Conservation (phyloP, 129 eudicot species). For the Mikania micrantha region DNA sequence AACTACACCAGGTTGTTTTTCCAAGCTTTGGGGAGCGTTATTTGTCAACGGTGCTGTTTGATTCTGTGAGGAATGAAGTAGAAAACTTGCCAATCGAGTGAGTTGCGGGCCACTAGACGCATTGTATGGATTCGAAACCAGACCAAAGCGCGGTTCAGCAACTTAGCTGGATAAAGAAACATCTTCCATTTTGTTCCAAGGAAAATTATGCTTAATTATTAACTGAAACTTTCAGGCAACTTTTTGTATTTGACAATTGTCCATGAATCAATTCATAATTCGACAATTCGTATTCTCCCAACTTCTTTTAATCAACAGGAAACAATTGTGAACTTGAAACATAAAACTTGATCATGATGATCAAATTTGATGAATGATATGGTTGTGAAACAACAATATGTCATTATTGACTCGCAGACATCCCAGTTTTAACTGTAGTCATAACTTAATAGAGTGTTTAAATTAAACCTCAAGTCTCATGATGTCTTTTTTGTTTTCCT, state of each 20-base stretch:
- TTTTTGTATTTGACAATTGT: not conserved
- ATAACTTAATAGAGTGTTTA: conserved; percentile 17
- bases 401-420: conserved; percentile 13
- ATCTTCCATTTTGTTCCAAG: not conserved
- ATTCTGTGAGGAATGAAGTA: conserved; percentile 10
- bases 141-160: not conserved
- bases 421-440: conserved; percentile 16
- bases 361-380: not conserved
- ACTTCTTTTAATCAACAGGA: not conserved
- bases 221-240: not conserved
- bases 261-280: not conserved
- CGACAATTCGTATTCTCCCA: too few species aligned
- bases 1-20: not conserved
- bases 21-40: conserved; percentile 13
- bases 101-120: not conserved
- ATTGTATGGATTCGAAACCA: not conserved
- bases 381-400: not conserved
- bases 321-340: not conserved
- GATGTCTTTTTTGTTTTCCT: not conserved
- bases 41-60: conserved; percentile 2
- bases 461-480: conserved; percentile 6
- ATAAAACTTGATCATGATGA: not conserved
- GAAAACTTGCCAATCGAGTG: conserved; percentile 12
- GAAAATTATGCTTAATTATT: not conserved
- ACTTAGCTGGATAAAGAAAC: not conserved